Percentiles rank a stretch among this genome's conserved stretches.
Conservation (phyloP, 148 eudicot species). For the Rhododendron molle region DNA sequence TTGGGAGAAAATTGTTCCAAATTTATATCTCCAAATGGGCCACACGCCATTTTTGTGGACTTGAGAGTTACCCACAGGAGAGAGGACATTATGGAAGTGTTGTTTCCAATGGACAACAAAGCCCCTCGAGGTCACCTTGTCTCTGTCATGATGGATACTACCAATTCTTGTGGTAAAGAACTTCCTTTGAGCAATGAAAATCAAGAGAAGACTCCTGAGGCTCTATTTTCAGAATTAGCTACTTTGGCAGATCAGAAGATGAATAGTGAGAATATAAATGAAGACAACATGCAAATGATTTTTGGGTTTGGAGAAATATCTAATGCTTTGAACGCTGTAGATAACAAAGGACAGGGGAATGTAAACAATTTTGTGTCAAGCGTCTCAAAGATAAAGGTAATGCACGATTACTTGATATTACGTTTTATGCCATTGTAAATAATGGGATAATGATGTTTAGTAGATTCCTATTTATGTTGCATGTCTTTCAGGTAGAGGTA, state of each 20-base stretch:
- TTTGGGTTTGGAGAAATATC: conserved; percentile 8
- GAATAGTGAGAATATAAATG: not conserved
- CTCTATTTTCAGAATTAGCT: conserved; percentile 3
- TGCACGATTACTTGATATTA: not conserved
- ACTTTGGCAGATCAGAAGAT: not conserved
- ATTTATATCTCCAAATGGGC: not conserved
- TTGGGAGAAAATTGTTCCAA: conserved; percentile 1
- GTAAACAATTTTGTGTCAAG: not conserved
- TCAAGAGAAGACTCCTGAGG: not conserved
- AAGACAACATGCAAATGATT: not conserved
- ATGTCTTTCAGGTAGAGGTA: conserved; percentile 12
- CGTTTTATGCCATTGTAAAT: not conserved
- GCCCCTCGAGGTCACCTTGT: not conserved
- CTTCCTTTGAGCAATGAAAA: not conserved
- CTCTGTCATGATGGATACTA: not conserved
- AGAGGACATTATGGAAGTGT: conserved; percentile 11
- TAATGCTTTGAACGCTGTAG: conserved; percentile 5
- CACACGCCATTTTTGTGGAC: conserved; percentile 29
- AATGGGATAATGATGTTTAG: not conserved
- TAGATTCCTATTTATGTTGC: not conserved
- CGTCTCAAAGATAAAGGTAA: conserved; percentile 20
- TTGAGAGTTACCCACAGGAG: conserved; percentile 7
- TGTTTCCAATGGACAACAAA: conserved; percentile 16
- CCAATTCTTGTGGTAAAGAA: not conserved
- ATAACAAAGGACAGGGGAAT: not conserved